phyloP scores from a whole-genome alignment of 345 rosid species.

The Brassica nigra region DNA sequence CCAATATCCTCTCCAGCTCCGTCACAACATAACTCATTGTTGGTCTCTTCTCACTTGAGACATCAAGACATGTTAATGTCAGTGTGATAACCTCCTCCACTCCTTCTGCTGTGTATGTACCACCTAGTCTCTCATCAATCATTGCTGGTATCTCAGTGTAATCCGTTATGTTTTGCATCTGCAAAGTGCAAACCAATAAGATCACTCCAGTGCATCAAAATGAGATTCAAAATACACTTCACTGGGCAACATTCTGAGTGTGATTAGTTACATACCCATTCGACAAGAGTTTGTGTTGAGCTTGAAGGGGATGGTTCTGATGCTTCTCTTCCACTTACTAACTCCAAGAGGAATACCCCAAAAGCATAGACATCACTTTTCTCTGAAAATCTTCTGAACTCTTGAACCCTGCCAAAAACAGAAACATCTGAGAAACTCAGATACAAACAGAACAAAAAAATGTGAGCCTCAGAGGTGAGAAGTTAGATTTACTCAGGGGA shows the following conservation, averaged over 20 bases:
- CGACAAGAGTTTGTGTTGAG: conserved; percentile 60
- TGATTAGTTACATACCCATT: conserved; percentile 63
- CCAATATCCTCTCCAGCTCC: conserved; percentile 76
- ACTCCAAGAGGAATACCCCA: conserved; percentile 88
- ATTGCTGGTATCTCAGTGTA: conserved; percentile 52
- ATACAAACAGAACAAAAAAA: background rate
- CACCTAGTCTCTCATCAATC: conserved; percentile 69
- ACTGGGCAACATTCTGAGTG: background rate
- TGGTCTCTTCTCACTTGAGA: conserved; percentile 82
- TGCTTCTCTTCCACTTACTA: conserved; percentile 80
- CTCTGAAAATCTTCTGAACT: conserved; percentile 83
- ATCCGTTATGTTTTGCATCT: conserved; percentile 67
- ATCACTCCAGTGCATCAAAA: conserved; percentile 12
- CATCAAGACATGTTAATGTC: conserved; percentile 59
- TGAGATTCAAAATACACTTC: conserved; percentile 12
- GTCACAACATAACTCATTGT: conserved; percentile 64
- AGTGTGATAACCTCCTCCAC: conserved; percentile 72
- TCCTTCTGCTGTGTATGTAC: conserved; percentile 75
- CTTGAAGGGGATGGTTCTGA: conserved; percentile 53
- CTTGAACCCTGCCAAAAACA: conserved; percentile 61
- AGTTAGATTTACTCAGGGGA: conserved; percentile 72
- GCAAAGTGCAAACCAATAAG: conserved; percentile 41
- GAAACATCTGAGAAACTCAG: conserved; percentile 8
- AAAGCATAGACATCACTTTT: conserved; percentile 90
- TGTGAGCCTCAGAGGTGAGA: conserved; percentile 1